Conservation (phyloP, 2,329 filamentous ascomycete species). For the Arachnomyces sp. region DNA sequence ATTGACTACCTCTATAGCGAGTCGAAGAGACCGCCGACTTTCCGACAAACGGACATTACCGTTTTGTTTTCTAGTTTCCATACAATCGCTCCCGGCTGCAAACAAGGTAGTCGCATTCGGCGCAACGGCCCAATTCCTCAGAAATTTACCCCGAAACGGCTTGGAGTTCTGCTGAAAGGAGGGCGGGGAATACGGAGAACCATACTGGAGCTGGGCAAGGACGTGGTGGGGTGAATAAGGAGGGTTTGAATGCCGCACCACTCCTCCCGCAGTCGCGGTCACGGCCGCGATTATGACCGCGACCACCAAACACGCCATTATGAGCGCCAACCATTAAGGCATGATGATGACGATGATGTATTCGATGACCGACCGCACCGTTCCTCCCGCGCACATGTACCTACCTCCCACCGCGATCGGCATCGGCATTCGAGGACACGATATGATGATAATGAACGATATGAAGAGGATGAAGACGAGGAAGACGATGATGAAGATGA, state of each 20-base stretch:
- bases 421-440: constrained; percentile 2
- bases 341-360: constrained; percentile 15
- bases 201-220: no score
- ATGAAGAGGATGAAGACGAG: background rate
- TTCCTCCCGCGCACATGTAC: constrained; percentile 10
- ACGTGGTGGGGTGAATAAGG: no score
- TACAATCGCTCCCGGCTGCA: no score
- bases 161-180: no score
- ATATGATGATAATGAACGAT: background rate
- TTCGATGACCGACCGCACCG: constrained; percentile 15
- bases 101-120: no score
- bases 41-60: no score
- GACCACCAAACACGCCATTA: constrained; percentile 9
- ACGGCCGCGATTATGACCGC: constrained; percentile 18
- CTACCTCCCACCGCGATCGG: background rate
- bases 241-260: constrained; percentile 24
- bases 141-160: no score
- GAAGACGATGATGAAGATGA: constrained; percentile 2
- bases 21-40: no score
- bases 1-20: no score
- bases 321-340: constrained; percentile 15
- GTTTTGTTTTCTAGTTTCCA: no score
- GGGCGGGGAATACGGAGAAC: no score
- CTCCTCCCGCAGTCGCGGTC: constrained; percentile 27
- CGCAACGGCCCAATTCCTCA: no score